phyloP scores from a whole-genome alignment of 1,284 basidiomycete genomes.

The Trametes hirsuta region DNA sequence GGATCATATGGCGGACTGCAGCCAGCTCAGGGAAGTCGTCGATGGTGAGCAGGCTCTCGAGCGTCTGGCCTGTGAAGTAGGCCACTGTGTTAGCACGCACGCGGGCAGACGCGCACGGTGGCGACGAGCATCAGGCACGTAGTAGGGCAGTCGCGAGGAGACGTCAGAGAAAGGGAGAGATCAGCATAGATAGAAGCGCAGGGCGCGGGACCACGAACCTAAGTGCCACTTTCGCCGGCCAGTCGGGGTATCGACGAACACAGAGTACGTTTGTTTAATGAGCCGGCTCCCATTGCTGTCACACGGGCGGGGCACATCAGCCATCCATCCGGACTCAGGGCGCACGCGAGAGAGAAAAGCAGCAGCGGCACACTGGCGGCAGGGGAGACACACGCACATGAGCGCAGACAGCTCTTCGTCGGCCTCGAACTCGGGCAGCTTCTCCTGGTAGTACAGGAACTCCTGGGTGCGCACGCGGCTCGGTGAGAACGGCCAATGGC shows the following conservation, averaged over 20 bases:
- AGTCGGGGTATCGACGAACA: conserved; percentile 61
- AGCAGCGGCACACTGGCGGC: not conserved
- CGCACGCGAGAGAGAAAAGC: not conserved
- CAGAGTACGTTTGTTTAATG: conserved; percentile 81
- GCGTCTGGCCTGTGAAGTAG: conserved; percentile 70
- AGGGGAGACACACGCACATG: conserved; percentile 27
- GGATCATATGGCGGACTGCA: conserved; percentile 49
- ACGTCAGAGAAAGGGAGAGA: conserved; percentile 1
- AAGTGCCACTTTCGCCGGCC: conserved; percentile 80
- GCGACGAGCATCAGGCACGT: conserved; percentile 6
- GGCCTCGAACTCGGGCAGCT: conserved; percentile 38
- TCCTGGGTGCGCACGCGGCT: conserved; percentile 30
- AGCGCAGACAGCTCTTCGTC: conserved; percentile 28
- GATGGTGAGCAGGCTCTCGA: conserved; percentile 65
- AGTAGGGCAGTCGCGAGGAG: not conserved
- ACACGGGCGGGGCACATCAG: too few species aligned
- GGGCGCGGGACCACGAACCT: conserved; percentile 48
- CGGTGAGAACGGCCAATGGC: conserved; percentile 6
- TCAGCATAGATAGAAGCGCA: conserved; percentile 11
- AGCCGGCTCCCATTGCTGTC: conserved; percentile 49
- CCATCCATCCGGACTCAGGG: not conserved
- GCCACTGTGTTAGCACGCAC: conserved; percentile 50
- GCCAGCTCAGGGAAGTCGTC: conserved; percentile 60
- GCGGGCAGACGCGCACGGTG: not conserved
- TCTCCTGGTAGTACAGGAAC: conserved; percentile 47